Base-by-base conservation (phyloP, 208 protist species). In the Angomonas ambiguus region DNA sequence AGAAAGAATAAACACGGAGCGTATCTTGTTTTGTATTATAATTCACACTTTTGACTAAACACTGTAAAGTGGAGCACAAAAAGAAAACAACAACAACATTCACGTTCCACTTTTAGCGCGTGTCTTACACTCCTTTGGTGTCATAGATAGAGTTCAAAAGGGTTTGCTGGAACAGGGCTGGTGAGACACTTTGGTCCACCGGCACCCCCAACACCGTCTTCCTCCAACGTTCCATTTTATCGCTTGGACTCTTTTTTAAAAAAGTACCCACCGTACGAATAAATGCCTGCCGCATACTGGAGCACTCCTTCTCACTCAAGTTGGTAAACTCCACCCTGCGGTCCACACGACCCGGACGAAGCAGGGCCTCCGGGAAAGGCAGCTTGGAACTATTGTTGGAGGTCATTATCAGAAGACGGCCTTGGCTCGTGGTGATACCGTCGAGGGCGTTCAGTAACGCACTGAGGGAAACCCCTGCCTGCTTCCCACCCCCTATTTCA, bases 401-500 rank as follows among this genome's bases (percentile, higher is more conserved):
- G 0, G 97, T 99, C 72, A 99, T 91, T 68, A 99, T 86, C 22
- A 99, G 72, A 2, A 99, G 56, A 38, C 95, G 73, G 5, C 95
- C 97, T 51, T 99, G 95, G 42, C 83, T 91, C 60, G 85, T 91
- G 0, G 84, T 79, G 51, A 98, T 77, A 25, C 97, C 97, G 70
- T 99, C 97, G 28, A 99, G 72, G 1, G 96, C 91, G 74, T 99
- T 99, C 30, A 99, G 79, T 32, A 99, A 69, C 0, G 87, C 97
- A 57, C 87, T 96, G 59, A 99, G 78, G 0, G 96, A 97, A 1
- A 98, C 71, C n/a, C 76, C 60, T 35, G 62, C 71, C 64, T 70
- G 57, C 20, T 73, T 60, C 30, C 73, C 70, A 31, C 59, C 57
- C 22, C 64, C 74, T 24, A 73, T 57, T 33, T 74, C 71, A 13